A percentile compares a stretch with the other conserved stretches of the same genome.
phyloP scores from a whole-genome alignment of 83 land plant species.

The Diphasiastrum complanatum region DNA sequence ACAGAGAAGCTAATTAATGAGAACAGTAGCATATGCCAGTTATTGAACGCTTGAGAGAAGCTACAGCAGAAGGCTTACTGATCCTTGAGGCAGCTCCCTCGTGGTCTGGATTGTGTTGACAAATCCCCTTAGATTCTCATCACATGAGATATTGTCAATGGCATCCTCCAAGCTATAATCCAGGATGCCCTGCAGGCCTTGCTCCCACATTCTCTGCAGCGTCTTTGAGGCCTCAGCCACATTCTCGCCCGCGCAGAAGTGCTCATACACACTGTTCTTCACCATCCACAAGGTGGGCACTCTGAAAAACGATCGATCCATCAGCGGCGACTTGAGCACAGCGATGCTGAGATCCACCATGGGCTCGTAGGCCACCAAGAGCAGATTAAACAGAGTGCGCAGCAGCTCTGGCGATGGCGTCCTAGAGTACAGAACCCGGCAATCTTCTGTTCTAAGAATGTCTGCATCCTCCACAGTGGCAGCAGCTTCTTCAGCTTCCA shows the following conservation, averaged over 20 bases:
- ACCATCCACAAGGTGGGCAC: not conserved
- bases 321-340: constrained; percentile 5
- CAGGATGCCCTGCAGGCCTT: not conserved
- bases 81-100: not conserved
- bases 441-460: no score
- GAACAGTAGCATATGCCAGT: no score
- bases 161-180: constrained; percentile 6
- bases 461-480: no score
- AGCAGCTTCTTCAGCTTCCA: no score
- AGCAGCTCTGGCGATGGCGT: not conserved
- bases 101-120: not conserved
- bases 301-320: not conserved
- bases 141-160: not conserved
- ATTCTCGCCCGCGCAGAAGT: constrained; percentile 4
- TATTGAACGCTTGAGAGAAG: no score
- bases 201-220: not conserved
- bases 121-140: not conserved
- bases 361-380: not conserved
- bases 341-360: constrained; percentile 2
- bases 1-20: no score
- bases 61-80: no score
- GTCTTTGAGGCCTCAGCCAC: constrained; percentile 2
- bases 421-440: not conserved
- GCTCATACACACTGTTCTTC: not conserved
- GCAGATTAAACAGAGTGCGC: not conserved